phyloP scores from a whole-genome alignment of 495 filamentous ascomycete genomes.

The Chlorociboria aeruginascens region DNA sequence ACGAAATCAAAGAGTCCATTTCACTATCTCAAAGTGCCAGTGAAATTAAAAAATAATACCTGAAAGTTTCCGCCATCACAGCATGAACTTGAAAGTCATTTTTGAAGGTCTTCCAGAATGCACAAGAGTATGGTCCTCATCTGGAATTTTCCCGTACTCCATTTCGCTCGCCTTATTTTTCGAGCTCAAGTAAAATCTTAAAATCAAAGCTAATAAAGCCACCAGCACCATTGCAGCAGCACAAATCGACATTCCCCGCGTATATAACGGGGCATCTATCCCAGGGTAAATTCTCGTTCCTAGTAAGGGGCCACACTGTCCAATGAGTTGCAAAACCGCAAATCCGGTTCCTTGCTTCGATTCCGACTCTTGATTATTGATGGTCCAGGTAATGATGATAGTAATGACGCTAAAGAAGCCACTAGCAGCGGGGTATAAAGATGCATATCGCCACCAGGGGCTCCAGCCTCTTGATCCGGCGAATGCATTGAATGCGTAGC shows the following conservation, averaged over 20 bases:
- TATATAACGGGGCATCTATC: conserved; percentile 47
- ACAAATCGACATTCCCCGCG: conserved; percentile 55
- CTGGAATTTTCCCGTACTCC: conserved; percentile 31
- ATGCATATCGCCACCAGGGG: conserved; percentile 44
- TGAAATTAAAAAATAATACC: background rate
- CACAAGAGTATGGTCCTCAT: conserved; percentile 10
- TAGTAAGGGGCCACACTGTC: conserved; percentile 61
- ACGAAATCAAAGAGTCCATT: background rate
- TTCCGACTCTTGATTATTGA: conserved; percentile 59
- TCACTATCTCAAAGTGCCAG: background rate
- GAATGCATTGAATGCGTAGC: conserved; percentile 49
- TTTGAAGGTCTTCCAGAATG: background rate
- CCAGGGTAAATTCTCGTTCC: conserved; percentile 59
- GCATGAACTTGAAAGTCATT: conserved; percentile 12
- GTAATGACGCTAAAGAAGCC: conserved; percentile 63
- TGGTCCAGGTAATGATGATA: conserved; percentile 61
- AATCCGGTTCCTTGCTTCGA: conserved; percentile 57
- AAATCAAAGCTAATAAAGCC: conserved; percentile 37
- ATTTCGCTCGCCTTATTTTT: conserved; percentile 31
- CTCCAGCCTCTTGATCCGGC: conserved; percentile 18
- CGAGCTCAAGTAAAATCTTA: conserved; percentile 43
- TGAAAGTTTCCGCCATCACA: background rate
- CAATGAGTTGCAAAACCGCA: conserved; percentile 55
- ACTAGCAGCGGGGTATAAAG: conserved; percentile 56
- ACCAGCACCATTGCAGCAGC: conserved; percentile 57